These are phyloP conservation scores for Dianthus caryophyllus DNA, from an alignment of 148 eudicot species.

Conservation along the genomic window DNA sequence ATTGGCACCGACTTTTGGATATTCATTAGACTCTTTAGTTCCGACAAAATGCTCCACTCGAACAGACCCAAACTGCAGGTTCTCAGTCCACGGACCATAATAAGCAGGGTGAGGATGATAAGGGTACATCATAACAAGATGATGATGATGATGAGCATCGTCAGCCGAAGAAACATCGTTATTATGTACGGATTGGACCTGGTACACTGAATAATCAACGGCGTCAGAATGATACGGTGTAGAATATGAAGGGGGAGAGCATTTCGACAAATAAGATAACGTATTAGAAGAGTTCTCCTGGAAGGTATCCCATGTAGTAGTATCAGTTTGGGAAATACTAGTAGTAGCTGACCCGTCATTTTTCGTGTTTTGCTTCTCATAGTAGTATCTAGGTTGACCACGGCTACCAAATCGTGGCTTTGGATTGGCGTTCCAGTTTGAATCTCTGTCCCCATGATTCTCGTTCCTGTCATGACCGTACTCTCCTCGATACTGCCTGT, in stretches of 20 bases:
- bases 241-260: slow-evolving; percentile 20
- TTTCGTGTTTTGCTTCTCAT: slow-evolving; percentile 37
- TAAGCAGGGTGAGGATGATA: slow-evolving; percentile 37
- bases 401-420: slow-evolving; percentile 38
- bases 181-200: slow-evolving; percentile 16
- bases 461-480: slow-evolving; percentile 37
- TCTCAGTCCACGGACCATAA: slow-evolving; percentile 31
- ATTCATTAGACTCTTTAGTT: slow-evolving; percentile 7
- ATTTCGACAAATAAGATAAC: slow-evolving; percentile 24
- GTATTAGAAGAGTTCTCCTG: slow-evolving; percentile 21
- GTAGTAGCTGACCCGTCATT: slow-evolving; percentile 30
- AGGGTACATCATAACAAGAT: slow-evolving; percentile 38
- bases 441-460: slow-evolving; percentile 38
- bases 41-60: slow-evolving; percentile 30
- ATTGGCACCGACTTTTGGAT: slow-evolving; percentile 15
- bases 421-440: slow-evolving; percentile 32
- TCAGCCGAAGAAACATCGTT: slow-evolving; percentile 22
- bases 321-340: slow-evolving; percentile 28
- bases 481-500: slow-evolving; percentile 43
- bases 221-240: slow-evolving; percentile 14
- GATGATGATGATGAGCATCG: slow-evolving; percentile 24
- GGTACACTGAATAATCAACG: slow-evolving; percentile 20
- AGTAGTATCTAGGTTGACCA: slow-evolving; percentile 34
- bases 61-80: slow-evolving; percentile 39
- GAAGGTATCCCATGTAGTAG: slow-evolving; percentile 28